Base-by-base conservation (phyloP, 1,284 basidiomycete species). In the Ustilago xerochloae region DNA sequence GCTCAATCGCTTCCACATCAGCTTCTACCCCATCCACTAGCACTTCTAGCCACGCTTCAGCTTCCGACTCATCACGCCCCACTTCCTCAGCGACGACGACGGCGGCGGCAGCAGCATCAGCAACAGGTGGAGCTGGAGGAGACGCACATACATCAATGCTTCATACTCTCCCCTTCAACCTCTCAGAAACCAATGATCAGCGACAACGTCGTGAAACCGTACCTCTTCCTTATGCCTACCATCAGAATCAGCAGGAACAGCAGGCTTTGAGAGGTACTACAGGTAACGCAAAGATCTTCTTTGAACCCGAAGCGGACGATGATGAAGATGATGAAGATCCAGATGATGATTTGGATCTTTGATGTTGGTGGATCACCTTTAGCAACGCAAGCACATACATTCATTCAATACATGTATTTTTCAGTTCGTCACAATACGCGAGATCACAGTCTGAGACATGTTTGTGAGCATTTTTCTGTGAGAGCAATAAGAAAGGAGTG, bases 251-350 rank as follows among this genome's bases (percentile, higher is more conserved):
- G 18, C 20, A n/a, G 47, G 9, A n/a, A 38, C 16, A 28, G 39
- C 43, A 35, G 16, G 62, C 51, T 16, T 45, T 65, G 47, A 58
- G 76, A 12, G 80, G 79, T 18, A 65, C 51, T 9, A 79, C 78
- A 1, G 75, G 79, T 20, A 73, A 80, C 29, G 75, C 75, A 6
- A 72, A 70, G 30, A 81, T 81, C 65, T 77, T 81, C 26, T 81
- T 81, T 49, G 79, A 81, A 52, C 78, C 80, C 5, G 80, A 81
- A 46, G 63, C 71, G 15, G 80, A 78, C 28, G 80, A 81, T 35
- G 80, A 81, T 54, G 80, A 81, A 51, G 80, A 81, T 36, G 80
- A 81, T 38, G 80, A 81, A 41, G 80, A 81, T 63, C 80, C 80
- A 4, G 80, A 81, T 39, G 80, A 81, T 35, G 80, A 81, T 61